Conservation (phyloP, 176 grass and related monocot genomes). For the Bothriochloa decipiens region DNA sequence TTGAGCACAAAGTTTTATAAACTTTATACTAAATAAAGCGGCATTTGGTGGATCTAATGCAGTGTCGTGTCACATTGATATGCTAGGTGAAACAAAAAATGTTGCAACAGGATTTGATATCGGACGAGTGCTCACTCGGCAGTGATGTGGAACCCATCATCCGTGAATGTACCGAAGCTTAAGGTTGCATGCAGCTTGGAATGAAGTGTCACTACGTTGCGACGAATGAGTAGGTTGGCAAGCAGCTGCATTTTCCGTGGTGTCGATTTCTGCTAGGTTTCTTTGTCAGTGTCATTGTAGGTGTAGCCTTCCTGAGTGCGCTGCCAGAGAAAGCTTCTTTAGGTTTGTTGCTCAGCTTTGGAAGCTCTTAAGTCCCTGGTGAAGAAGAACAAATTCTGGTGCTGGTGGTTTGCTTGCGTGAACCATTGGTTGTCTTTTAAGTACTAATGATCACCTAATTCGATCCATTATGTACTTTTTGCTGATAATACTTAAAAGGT, state of each 20-base stretch:
- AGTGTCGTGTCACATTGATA: neutral
- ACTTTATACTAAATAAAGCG: neutral
- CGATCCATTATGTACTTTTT: neutral
- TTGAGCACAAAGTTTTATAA: neutral
- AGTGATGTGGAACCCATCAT: neutral
- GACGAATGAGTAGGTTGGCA: neutral
- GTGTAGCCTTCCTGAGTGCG: neutral
- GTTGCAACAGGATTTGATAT: conserved; percentile 8
- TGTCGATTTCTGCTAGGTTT: neutral
- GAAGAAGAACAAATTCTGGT: neutral
- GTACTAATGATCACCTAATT: neutral
- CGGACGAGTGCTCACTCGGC: neutral
- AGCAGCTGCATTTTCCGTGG: neutral
- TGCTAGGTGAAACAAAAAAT: conserved; percentile 30
- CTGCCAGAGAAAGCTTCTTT: neutral
- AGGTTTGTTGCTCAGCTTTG: neutral
- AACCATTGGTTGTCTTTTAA: neutral
- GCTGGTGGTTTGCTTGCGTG: neutral
- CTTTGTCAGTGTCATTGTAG: neutral
- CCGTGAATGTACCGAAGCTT: neutral
- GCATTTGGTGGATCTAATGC: neutral
- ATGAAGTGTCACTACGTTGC: neutral
- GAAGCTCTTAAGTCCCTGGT: neutral
- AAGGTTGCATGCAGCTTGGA: neutral
- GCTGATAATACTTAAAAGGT: too few species aligned